Evolutionary conservation across 2,329 filamentous ascomycete genomes (phyloP).

Genomic region (Sporothrix inflata): DNA sequence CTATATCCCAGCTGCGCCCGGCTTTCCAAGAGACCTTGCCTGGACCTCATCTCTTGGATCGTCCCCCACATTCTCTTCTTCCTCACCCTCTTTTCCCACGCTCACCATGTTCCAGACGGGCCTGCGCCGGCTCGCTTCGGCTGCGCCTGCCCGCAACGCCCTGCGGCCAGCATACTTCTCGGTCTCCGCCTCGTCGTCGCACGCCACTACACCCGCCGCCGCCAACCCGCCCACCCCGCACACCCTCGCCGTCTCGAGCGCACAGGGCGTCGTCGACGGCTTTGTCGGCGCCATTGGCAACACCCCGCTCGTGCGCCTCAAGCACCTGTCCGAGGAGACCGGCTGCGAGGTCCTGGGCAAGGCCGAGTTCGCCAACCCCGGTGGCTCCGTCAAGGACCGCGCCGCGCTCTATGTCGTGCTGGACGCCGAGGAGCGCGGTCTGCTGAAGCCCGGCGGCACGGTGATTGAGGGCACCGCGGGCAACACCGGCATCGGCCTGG

Average conservation of each 20-base stretch:
- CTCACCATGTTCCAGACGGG: conserved; percentile 68
- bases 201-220: conserved; percentile 40
- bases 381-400: conserved; percentile 93
- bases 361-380: conserved; percentile 98
- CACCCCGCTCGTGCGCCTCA: conserved; percentile 89
- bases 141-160: conserved; percentile 64
- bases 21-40: background rate
- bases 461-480: conserved; percentile 97
- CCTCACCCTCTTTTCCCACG: background rate
- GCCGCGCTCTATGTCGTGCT: conserved; percentile 92
- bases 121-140: conserved; percentile 67
- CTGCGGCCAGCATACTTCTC: conserved; percentile 67
- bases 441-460: conserved; percentile 76
- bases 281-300: conserved; percentile 96
- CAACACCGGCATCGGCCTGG: conserved; percentile 96
- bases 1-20: background rate
- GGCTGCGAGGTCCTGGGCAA: conserved; percentile 95
- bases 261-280: conserved; percentile 77
- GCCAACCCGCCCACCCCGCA: conserved; percentile 54
- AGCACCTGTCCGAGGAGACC: conserved; percentile 84
- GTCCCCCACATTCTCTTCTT: background rate
- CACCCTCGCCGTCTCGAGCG: conserved; percentile 73
- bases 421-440: conserved; percentile 86
- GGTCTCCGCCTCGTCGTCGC: conserved; percentile 13
- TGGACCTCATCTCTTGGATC: background rate